Percentiles rank a stretch among this genome's conserved stretches.
phyloP scores from a whole-genome alignment of 306 rosid species.

The Prunus davidiana region DNA sequence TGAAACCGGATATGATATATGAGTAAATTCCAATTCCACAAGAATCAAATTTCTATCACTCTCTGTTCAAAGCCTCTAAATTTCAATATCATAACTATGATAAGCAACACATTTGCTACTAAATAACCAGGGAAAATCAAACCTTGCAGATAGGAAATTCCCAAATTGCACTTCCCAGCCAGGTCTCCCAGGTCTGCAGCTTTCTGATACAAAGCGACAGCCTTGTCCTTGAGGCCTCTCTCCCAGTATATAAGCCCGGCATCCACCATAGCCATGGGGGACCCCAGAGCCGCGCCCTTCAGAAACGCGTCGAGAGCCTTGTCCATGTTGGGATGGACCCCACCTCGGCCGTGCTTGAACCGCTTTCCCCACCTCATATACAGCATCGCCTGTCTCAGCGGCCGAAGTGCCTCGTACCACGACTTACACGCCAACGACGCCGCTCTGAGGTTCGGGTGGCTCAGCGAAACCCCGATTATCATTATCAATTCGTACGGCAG shows the following conservation, averaged over 20 bases:
- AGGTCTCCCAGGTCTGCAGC: constrained; percentile 72
- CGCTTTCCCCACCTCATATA: constrained; percentile 67
- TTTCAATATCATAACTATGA: background rate
- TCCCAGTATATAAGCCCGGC: constrained; percentile 88
- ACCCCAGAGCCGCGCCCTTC: constrained; percentile 71
- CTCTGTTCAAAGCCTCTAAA: background rate
- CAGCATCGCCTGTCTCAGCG: constrained; percentile 70
- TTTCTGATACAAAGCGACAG: constrained; percentile 48
- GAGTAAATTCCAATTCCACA: background rate
- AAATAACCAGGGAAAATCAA: background rate
- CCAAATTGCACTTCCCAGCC: constrained; percentile 84
- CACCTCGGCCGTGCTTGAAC: constrained; percentile 72
- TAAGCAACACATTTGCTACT: background rate
- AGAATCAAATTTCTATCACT: background rate
- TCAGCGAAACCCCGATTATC: constrained; percentile 54
- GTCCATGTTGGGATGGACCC: constrained; percentile 40
- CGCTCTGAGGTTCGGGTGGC: constrained; percentile 49
- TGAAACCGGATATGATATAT: background rate
- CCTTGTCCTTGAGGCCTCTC: constrained; percentile 48
- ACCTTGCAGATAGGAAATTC: constrained; percentile 82
- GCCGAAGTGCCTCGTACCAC: constrained; percentile 70
- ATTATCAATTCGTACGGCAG: constrained; percentile 66
- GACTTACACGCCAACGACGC: constrained; percentile 75
- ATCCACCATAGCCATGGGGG: constrained; percentile 80
- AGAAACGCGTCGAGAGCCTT: constrained; percentile 71